Evolutionary conservation across 2,329 filamentous ascomycete species (phyloP).

Genomic region (Fusarium lyarnte): DNA sequence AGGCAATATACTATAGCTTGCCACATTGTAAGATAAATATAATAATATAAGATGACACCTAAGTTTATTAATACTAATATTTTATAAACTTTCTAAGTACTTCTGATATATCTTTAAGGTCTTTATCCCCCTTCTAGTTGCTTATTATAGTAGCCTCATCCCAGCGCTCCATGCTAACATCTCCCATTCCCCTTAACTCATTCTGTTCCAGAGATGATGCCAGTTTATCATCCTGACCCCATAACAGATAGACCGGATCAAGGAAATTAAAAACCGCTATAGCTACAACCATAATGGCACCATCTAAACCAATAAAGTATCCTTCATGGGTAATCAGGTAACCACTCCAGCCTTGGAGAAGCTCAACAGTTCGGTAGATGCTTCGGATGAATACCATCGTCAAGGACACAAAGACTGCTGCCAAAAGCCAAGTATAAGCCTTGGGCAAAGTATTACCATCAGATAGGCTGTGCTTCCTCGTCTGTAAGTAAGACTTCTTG

Average conservation of each 20-base stretch:
- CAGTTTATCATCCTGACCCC: not conserved
- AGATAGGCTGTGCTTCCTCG: not conserved
- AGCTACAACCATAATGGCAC: not conserved
- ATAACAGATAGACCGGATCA: not conserved
- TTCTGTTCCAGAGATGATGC: not conserved
- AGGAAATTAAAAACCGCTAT: not conserved
- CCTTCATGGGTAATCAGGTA: not conserved
- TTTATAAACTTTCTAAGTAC: not conserved
- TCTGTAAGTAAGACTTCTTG: not conserved
- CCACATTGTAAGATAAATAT: too few relatives aligned
- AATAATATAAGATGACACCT: too few relatives aligned
- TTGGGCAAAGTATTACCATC: not conserved
- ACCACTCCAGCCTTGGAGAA: not conserved
- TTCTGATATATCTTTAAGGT: not conserved
- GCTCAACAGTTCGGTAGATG: not conserved
- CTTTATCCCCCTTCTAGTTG: not conserved
- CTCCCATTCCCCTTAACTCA: not conserved
- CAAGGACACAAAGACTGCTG: not conserved
- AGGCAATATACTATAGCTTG: too few relatives aligned
- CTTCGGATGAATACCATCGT: not conserved
- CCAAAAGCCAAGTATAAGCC: not conserved
- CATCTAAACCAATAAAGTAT: not conserved
- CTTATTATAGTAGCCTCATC: not conserved
- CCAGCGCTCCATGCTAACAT: not conserved
- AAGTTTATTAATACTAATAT: too few relatives aligned